A percentile compares a stretch with the other conserved stretches of the same genome.
phyloP scores from a whole-genome alignment of 1,284 basidiomycete genomes.

The Leccinum holopus region DNA sequence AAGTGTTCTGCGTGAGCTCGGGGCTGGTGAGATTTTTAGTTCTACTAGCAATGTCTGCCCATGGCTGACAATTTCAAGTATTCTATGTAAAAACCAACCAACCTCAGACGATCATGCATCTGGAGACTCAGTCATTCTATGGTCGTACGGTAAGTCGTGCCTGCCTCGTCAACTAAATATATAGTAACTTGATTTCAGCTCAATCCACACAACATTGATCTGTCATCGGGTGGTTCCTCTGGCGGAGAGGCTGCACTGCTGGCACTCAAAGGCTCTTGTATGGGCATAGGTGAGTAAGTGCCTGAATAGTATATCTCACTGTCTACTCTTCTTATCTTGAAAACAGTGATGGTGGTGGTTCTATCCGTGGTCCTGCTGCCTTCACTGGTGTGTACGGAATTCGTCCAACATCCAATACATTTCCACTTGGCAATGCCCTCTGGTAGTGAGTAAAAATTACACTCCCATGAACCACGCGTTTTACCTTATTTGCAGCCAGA shows the following conservation, averaged over 20 bases:
- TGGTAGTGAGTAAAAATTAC: slow-evolving; percentile 29
- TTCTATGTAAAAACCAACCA: slow-evolving; percentile 51
- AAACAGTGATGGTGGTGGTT: slow-evolving; percentile 31
- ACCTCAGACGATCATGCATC: slow-evolving; percentile 42
- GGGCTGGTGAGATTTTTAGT: slow-evolving; percentile 28
- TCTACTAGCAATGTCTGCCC: neutral
- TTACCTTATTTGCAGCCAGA: slow-evolving; percentile 26
- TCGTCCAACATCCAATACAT: slow-evolving; percentile 45
- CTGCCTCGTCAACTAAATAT: neutral
- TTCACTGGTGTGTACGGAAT: slow-evolving; percentile 45
- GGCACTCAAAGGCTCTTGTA: slow-evolving; percentile 46
- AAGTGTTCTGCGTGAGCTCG: slow-evolving; percentile 32
- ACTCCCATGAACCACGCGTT: slow-evolving; percentile 27
- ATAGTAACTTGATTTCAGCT: slow-evolving; percentile 19
- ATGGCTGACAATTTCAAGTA: slow-evolving; percentile 25
- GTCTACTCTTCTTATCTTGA: slow-evolving; percentile 5
- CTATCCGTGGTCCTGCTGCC: slow-evolving; percentile 41
- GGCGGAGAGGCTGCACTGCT: slow-evolving; percentile 57
- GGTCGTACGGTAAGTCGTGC: slow-evolving; percentile 37
- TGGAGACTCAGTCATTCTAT: slow-evolving; percentile 40
- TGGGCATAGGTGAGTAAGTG: slow-evolving; percentile 54
- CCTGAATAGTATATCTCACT: neutral
- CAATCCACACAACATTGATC: slow-evolving; percentile 48
- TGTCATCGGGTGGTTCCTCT: slow-evolving; percentile 48
- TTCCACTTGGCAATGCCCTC: slow-evolving; percentile 30